phyloP scores from a whole-genome alignment of 2,329 filamentous ascomycete species.

The Beauveria sp. region DNA sequence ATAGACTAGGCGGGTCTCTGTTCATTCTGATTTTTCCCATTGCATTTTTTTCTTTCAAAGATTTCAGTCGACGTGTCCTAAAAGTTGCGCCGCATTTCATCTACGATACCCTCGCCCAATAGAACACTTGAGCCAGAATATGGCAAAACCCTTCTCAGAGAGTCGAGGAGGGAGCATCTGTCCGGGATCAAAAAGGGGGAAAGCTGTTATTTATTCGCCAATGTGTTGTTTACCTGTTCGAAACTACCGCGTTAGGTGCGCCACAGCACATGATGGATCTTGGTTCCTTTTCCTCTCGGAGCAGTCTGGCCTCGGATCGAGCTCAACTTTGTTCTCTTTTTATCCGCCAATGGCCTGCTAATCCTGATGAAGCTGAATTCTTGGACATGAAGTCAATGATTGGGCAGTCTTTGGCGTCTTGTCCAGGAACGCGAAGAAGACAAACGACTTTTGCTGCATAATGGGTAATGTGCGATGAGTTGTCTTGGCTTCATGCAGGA shows the following conservation, averaged over 20 bases:
- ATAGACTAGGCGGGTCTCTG: constrained; percentile 43
- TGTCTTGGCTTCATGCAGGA: constrained; percentile 1
- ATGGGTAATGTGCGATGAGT: constrained; percentile 5
- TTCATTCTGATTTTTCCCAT: constrained; percentile 14
- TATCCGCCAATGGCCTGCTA: background rate
- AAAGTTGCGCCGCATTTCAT: constrained; percentile 40
- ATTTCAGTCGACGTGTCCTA: constrained; percentile 37
- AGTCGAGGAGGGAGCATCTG: constrained; percentile 18
- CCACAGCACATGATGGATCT: constrained; percentile 1
- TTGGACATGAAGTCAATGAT: constrained; percentile 8
- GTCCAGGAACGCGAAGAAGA: background rate
- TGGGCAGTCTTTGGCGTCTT: constrained; percentile 5
- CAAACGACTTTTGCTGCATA: background rate
- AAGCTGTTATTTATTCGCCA: constrained; percentile 12
- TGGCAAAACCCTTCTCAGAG: constrained; percentile 25
- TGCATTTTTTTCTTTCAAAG: constrained; percentile 36
- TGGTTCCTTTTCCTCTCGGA: background rate
- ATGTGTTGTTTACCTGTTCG: constrained; percentile 13
- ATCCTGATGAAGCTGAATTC: constrained; percentile 5
- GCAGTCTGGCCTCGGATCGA: background rate
- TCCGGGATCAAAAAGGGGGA: constrained; percentile 9
- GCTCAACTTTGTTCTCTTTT: background rate
- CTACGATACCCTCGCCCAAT: constrained; percentile 44
- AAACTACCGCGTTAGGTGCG: background rate
- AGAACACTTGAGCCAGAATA: constrained; percentile 28